Conservation (phyloP, 148 eudicot species). For the Chenopodium formosanum region DNA sequence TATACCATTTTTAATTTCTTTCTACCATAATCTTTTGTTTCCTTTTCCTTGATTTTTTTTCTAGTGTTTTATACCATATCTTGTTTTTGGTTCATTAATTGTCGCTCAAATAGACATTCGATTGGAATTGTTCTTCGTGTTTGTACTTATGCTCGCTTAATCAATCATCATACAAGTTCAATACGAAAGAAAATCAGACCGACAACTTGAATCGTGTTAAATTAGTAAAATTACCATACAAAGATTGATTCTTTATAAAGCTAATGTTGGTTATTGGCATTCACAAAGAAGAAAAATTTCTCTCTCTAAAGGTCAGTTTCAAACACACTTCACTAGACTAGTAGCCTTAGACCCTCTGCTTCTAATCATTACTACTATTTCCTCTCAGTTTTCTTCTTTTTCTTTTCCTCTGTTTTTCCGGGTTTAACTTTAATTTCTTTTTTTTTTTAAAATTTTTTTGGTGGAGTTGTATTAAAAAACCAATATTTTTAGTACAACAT, state of each 20-base stretch:
- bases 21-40: neutral
- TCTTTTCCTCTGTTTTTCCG: conserved; percentile 20
- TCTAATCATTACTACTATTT: conserved; percentile 32
- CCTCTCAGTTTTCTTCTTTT: conserved; percentile 1
- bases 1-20: neutral
- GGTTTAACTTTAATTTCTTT: conserved; percentile 6
- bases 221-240: too few species aligned
- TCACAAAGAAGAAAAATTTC: neutral
- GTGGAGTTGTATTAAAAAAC: neutral
- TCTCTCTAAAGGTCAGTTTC: conserved; percentile 27
- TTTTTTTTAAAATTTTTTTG: neutral
- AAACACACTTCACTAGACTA: neutral
- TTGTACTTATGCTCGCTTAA: neutral
- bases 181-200: neutral
- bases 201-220: too few species aligned
- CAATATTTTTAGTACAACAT: neutral
- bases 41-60: neutral
- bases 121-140: neutral
- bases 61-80: neutral
- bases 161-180: too few species aligned
- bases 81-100: neutral
- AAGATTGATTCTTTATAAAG: too few species aligned
- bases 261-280: too few species aligned
- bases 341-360: conserved; percentile 27
- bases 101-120: neutral